Evolutionary conservation across 345 rosid species (phyloP).

Genomic region (Acer yangbiense): DNA sequence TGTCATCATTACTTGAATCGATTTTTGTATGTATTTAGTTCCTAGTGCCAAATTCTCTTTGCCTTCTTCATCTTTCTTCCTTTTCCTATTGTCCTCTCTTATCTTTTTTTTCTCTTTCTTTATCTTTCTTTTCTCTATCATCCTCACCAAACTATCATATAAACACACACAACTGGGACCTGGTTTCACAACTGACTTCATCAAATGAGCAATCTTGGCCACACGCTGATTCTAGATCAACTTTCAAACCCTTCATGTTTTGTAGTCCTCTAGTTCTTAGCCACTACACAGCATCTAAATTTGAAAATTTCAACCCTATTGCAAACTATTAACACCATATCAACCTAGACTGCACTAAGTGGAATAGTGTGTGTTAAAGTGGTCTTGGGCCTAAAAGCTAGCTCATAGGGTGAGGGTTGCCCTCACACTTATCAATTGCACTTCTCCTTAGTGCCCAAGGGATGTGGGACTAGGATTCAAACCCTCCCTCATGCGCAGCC

Average conservation of each 20-base stretch:
- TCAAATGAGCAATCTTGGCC: background rate
- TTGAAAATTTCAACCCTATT: background rate
- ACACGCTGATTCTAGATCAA: background rate
- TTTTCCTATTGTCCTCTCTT: background rate
- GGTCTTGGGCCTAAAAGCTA: too few species aligned
- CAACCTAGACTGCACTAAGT: background rate
- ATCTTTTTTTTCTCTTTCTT: background rate
- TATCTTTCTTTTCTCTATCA: background rate
- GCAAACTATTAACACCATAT: background rate
- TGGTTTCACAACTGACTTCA: background rate
- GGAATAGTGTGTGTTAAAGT: background rate
- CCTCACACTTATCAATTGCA: too few species aligned
- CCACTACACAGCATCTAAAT: background rate
- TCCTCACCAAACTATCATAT: background rate
- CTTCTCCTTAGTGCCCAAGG: too few species aligned
- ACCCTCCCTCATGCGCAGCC: too few species aligned
- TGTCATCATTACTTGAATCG: too few species aligned
- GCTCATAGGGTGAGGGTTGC: too few species aligned
- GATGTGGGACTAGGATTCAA: too few species aligned
- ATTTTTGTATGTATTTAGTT: too few species aligned
- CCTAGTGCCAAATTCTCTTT: too few species aligned
- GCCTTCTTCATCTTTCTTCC: background rate
- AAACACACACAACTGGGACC: background rate
- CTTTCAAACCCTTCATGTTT: background rate
- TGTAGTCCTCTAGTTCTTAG: background rate